Base-by-base conservation (phyloP, 2,329 filamentous ascomycete species). In the Nigrospora osmanthi region DNA sequence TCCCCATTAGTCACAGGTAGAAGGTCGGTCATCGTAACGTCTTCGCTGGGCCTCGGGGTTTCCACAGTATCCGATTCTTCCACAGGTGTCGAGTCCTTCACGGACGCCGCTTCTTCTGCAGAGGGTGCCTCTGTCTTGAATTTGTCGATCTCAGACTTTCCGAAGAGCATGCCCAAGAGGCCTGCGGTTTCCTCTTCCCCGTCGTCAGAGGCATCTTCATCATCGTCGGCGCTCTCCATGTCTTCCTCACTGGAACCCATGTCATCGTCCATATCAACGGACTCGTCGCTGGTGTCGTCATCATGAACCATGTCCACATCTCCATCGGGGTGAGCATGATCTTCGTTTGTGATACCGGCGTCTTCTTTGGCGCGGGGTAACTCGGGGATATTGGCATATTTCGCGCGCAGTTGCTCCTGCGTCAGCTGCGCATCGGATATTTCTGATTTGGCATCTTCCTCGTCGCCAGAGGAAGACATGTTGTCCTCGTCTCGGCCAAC, bases 211-310 rank as follows among this genome's bases (percentile, higher is more conserved):
- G 64, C 65, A 2, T 61, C 64, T 2, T 63, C 60, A 9, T 62
- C 61, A 28, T 64, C 62, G 4, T 69, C 69, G 6, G 65, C 68
- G 38, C 67, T 71, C 15, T 72, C 68, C 57, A 70, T 68, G 38
- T 58, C 55, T 6, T 57, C 59, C 28, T 83, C 78, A 28, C 73
- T 78, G 3, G 78, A 80, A 3, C 76, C 78, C 52, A 81, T 64
- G 46, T 83, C 80, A 47, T 83, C 80, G 51, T 84, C 80, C 80
- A 85, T 85, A 53, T 83, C 79, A 17, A 83, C 67, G 2, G 81
- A 83, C 57, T 84, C 80, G 51, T 85, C 81, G 37, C 73, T 78
- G 4, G 73, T 80, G 10, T 80, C 78, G 37, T 70, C 68, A 36
- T 62, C 53, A 6, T 61, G 61, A 19, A 13, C n/a, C 4, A 14